A percentile compares a stretch with the other conserved stretches of the same genome.
phyloP scores from a whole-genome alignment of 176 grass and related monocot species.

The Aegilops tauschii region DNA sequence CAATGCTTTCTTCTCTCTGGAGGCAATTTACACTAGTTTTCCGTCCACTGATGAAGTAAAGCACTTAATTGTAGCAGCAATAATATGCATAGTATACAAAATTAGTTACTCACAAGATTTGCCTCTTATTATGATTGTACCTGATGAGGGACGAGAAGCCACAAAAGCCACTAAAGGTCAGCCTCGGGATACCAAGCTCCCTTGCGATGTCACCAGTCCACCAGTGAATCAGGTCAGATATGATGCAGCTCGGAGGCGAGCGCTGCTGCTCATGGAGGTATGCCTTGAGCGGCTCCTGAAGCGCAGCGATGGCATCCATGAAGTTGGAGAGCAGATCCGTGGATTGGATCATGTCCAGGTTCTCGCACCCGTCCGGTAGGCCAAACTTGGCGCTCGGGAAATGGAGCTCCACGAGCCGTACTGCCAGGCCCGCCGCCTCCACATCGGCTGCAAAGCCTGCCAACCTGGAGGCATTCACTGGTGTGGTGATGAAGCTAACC shows the following conservation, averaged over 20 bases:
- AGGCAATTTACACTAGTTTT: not conserved
- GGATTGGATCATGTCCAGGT: conserved; percentile 38
- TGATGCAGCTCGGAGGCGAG: conserved; percentile 49
- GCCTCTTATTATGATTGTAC: not conserved
- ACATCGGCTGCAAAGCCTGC: not conserved
- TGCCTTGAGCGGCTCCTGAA: conserved; percentile 35
- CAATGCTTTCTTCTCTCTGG: not conserved
- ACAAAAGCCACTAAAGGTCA: conserved; percentile 48
- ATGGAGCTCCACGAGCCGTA: conserved; percentile 41
- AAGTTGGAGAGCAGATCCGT: conserved; percentile 30
- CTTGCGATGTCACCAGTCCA: conserved; percentile 61
- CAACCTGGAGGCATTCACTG: conserved; percentile 50
- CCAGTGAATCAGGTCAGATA: conserved; percentile 42
- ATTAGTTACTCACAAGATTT: not conserved
- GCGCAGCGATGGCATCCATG: conserved; percentile 40
- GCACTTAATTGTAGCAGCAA: not conserved
- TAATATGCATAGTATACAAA: not conserved
- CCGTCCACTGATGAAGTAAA: not conserved
- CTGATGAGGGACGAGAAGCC: conserved; percentile 44
- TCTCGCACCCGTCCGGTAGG: conserved; percentile 62
- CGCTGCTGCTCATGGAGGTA: conserved; percentile 28
- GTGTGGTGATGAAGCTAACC: conserved; percentile 65
- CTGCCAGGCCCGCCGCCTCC: conserved; percentile 6
- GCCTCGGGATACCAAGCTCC: conserved; percentile 53
- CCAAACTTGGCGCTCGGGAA: conserved; percentile 51